phyloP scores from a whole-genome alignment of 257 asterid species.

The Fraxinus quadrangulata region DNA sequence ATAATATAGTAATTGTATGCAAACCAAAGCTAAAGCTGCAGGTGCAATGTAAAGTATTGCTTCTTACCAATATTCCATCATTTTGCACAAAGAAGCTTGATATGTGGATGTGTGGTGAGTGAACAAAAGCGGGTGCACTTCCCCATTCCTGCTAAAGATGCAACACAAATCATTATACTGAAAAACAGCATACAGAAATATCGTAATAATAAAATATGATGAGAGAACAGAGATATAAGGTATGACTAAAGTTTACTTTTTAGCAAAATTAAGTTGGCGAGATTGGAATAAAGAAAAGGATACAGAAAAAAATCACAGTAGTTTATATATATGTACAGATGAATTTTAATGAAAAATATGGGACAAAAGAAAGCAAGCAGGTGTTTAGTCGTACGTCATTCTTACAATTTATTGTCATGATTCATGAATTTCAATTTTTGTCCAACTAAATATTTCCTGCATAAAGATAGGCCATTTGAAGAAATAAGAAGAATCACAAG shows the following conservation, averaged over 20 bases:
- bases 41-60: neutral
- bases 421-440: too few species aligned
- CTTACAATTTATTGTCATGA: too few species aligned
- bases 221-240: neutral
- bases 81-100: conserved; percentile 98
- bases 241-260: neutral
- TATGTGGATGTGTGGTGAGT: conserved; percentile 93
- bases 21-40: conserved; percentile 9
- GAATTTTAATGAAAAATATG: too few species aligned
- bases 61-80: conserved; percentile 86
- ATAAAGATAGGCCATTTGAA: too few species aligned
- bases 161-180: neutral
- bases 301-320: too few species aligned
- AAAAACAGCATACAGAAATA: neutral
- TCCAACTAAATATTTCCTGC: too few species aligned
- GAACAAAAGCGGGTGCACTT: conserved; percentile 80
- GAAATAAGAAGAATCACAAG: too few species aligned
- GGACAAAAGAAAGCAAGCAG: too few species aligned
- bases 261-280: too few species aligned
- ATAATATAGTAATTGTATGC: conserved; percentile 24
- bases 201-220: neutral
- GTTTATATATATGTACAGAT: too few species aligned
- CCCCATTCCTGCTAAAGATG: conserved; percentile 55
- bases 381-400: too few species aligned
- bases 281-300: too few species aligned